Evolutionary conservation across 371 early-diverging fungal species (phyloP).

Genomic region (Rhizopus stolonifer): DNA sequence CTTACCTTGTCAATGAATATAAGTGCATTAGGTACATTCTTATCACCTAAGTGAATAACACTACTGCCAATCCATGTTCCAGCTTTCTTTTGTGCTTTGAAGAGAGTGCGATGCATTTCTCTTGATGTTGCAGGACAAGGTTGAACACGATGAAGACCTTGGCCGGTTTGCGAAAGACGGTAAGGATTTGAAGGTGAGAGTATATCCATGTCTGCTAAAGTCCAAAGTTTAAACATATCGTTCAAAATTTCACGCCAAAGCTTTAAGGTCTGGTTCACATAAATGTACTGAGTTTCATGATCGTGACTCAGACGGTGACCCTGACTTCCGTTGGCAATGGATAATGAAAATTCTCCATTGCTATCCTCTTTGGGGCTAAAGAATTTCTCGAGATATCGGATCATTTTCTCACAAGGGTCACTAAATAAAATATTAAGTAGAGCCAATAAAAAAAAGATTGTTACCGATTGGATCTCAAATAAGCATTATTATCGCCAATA

Average conservation of each 20-base stretch:
- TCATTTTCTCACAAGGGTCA: slow-evolving; percentile 95
- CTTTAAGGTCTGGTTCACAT: slow-evolving; percentile 90
- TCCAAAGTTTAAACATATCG: slow-evolving; percentile 97
- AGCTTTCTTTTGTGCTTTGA: slow-evolving; percentile 82
- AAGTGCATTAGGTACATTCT: slow-evolving; percentile 89
- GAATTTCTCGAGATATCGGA: slow-evolving; percentile 66
- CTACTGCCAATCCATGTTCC: slow-evolving; percentile 94
- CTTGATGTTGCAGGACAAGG: slow-evolving; percentile 79
- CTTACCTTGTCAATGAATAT: slow-evolving; percentile 92
- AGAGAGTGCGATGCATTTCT: slow-evolving; percentile 87
- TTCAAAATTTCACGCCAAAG: slow-evolving; percentile 94
- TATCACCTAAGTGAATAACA: slow-evolving; percentile 95
- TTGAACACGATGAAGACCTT: slow-evolving; percentile 91
- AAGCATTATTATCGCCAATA: slow-evolving; percentile 96
- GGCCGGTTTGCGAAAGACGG: slow-evolving; percentile 92
- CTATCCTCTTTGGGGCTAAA: slow-evolving; percentile 62
- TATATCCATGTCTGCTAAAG: slow-evolving; percentile 86
- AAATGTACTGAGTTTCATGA: slow-evolving; percentile 90
- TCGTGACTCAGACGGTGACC: slow-evolving; percentile 92
- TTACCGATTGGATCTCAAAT: slow-evolving; percentile 79
- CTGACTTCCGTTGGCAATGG: slow-evolving; percentile 78
- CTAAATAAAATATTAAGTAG: slow-evolving; percentile 28
- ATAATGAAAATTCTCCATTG: slow-evolving; percentile 67
- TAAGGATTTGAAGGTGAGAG: slow-evolving; percentile 70
- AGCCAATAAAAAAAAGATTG: background rate